Base-by-base conservation (phyloP, 148 eudicot species). In the Rhododendron williamsianum region DNA sequence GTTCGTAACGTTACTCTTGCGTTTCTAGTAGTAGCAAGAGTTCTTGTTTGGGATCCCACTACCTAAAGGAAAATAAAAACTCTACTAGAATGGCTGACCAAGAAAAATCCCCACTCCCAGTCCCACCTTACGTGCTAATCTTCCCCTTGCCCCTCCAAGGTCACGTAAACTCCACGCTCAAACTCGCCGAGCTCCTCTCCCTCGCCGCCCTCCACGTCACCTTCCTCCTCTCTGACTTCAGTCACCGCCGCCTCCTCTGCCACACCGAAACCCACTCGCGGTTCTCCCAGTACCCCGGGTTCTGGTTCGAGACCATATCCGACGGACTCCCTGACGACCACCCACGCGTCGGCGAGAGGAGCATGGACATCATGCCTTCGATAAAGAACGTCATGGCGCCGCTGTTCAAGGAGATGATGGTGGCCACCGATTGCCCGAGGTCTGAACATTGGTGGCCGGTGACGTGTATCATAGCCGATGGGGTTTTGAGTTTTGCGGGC, bases 91-190 rank as follows among this genome's bases (percentile, higher is more conserved):
- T 82, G 48, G 67, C 15, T 49, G 1, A 18, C 63, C 41, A 35
- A 1, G 0, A 35, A 30, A 4, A 65, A 7, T 33, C 49, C 13
- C 16, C 27, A 23, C 71, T 81, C 33, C 48, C 30, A 30, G 30
- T 30, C 30, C 35, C 71, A 35, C 79, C 91, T 38, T 87, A 89
- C 58, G 87, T 88, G n/a, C 46, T 91, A 11, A 76, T 91, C 48
- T 88, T 91, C 7, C 92, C 91, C 1, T 78, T 89, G 7, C 91
- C 92, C 23, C 19, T 86, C 25, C 92, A 89, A 85, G 91, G 92
- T n/a, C 91, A 89, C n/a, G 85, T 91, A 48, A 91, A 81, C 65
- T 85, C 88, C 67, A 86, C 85, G 86, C 86, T 91, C 71, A 89
- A 87, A 25, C 89, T 89, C 15, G 89, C 90, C n/a, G 86, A 91